A percentile compares a stretch with the other conserved stretches of the same genome.
Evolutionary conservation across 2,329 filamentous ascomycete genomes (phyloP).

Genomic region (Curvularia spicifera): DNA sequence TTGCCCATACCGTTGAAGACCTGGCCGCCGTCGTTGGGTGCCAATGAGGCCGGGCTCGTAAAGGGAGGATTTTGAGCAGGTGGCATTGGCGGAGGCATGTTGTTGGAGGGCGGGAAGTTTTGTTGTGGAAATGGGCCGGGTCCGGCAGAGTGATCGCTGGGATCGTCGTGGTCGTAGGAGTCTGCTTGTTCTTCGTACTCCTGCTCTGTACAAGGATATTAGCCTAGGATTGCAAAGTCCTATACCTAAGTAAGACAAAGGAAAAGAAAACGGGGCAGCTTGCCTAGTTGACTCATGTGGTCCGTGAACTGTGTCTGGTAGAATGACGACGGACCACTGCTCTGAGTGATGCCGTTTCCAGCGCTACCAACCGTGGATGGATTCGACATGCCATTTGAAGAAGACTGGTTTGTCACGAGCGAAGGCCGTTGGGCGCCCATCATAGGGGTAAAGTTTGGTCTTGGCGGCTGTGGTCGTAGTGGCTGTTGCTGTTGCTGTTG

Average conservation of each 20-base stretch:
- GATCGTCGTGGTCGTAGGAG: slow-evolving; percentile 83
- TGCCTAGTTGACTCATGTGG: slow-evolving; percentile 95
- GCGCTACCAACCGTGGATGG: slow-evolving; percentile 47
- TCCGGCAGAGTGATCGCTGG: slow-evolving; percentile 68
- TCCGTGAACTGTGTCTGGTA: slow-evolving; percentile 90
- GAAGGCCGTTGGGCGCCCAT: slow-evolving; percentile 50
- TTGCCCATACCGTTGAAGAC: slow-evolving; percentile 56
- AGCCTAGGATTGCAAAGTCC: slow-evolving; percentile 72
- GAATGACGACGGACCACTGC: slow-evolving; percentile 61
- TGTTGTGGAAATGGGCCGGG: slow-evolving; percentile 68
- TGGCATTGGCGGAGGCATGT: slow-evolving; percentile 49
- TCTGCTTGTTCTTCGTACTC: slow-evolving; percentile 93
- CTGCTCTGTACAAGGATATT: slow-evolving; percentile 80
- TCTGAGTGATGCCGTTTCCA: slow-evolving; percentile 46
- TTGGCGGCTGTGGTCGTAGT: slow-evolving; percentile 55
- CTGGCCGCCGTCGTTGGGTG: slow-evolving; percentile 42
- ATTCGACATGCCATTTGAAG: slow-evolving; percentile 47
- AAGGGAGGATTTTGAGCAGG: slow-evolving; percentile 47
- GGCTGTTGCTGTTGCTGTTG: slow-evolving; percentile 45
- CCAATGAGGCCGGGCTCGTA: slow-evolving; percentile 41
- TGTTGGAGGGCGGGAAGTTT: slow-evolving; percentile 58
- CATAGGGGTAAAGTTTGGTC: slow-evolving; percentile 56
- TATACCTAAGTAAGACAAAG: slow-evolving; percentile 54
- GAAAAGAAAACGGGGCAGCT: slow-evolving; percentile 65
- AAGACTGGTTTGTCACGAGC: slow-evolving; percentile 45